Percentiles rank a stretch among this genome's conserved stretches.
These are phyloP conservation scores for Cinnamomum micranthum DNA, from an alignment of 164 flowering plant species.

Conservation along the genomic window DNA sequence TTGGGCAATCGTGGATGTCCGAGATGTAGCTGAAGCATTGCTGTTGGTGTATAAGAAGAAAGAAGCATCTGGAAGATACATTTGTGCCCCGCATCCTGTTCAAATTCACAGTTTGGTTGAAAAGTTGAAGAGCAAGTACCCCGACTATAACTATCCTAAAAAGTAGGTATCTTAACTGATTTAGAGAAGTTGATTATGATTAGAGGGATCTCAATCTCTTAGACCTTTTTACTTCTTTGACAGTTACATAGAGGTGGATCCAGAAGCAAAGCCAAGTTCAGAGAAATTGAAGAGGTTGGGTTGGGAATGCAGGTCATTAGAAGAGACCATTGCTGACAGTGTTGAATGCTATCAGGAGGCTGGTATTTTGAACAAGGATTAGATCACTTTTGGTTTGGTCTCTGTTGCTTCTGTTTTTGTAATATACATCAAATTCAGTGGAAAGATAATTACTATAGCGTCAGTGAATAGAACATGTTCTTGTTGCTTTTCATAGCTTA, in stretches of 20 bases:
- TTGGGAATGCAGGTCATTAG: slow-evolving; percentile 38
- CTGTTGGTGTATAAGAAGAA: slow-evolving; percentile 13
- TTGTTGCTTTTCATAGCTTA: too few relatives aligned
- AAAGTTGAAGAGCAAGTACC: slow-evolving; percentile 17
- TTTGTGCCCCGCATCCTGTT: slow-evolving; percentile 8
- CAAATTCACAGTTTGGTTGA: slow-evolving; percentile 6
- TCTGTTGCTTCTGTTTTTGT: not conserved
- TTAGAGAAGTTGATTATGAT: not conserved
- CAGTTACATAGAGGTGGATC: slow-evolving; percentile 1
- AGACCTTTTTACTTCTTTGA: not conserved
- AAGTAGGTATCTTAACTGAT: slow-evolving; percentile 6
- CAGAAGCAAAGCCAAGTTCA: not conserved
- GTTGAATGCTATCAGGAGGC: slow-evolving; percentile 23
- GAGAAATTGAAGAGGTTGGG: slow-evolving; percentile 39
- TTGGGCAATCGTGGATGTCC: slow-evolving; percentile 42
- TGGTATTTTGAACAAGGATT: slow-evolving; percentile 23
- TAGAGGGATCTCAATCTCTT: not conserved
- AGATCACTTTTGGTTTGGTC: not conserved
- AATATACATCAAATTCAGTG: not conserved
- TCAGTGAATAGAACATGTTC: too few relatives aligned
- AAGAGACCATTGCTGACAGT: slow-evolving; percentile 42
- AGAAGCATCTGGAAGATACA: slow-evolving; percentile 21
- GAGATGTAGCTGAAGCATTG: slow-evolving; percentile 41
- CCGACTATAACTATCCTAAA: slow-evolving; percentile 17
- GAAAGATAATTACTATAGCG: too few relatives aligned